Percentiles rank a stretch among this genome's conserved stretches.
phyloP scores from a whole-genome alignment of 345 rosid genomes.

The Ricinus communis region DNA sequence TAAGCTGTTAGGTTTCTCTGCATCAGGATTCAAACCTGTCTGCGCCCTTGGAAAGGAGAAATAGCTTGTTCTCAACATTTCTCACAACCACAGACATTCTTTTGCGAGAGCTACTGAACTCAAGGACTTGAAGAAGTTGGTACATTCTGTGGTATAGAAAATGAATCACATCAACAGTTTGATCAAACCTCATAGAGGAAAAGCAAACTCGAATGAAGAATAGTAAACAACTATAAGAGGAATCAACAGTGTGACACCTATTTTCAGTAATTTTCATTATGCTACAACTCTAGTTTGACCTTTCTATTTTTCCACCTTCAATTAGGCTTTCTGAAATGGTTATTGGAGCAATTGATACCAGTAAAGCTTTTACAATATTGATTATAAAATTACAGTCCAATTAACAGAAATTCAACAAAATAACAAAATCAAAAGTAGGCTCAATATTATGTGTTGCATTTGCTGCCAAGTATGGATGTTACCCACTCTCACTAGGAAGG shows the following conservation, averaged over 20 bases:
- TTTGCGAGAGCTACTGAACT: constrained; percentile 79
- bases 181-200: constrained; percentile 2
- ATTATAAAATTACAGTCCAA: neutral
- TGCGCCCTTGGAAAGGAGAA: constrained; percentile 86
- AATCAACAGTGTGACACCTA: neutral
- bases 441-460: neutral
- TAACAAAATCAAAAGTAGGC: too few species aligned
- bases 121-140: constrained; percentile 76
- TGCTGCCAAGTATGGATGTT: neutral
- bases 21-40: constrained; percentile 59
- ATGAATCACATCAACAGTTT: constrained; percentile 8
- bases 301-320: neutral
- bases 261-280: neutral
- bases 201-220: neutral
- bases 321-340: neutral
- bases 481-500: neutral
- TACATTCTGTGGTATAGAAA: constrained; percentile 51
- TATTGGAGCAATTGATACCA: neutral
- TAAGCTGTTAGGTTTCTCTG: constrained; percentile 8
- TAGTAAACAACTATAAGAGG: neutral
- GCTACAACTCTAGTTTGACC: neutral
- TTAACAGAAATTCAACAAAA: neutral
- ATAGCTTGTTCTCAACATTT: constrained; percentile 46
- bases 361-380: neutral
- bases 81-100: constrained; percentile 93